Percentiles rank a stretch among this genome's conserved stretches.
phyloP scores from a whole-genome alignment of 1,284 basidiomycete species.

The Tetrapyrgos nigripes region DNA sequence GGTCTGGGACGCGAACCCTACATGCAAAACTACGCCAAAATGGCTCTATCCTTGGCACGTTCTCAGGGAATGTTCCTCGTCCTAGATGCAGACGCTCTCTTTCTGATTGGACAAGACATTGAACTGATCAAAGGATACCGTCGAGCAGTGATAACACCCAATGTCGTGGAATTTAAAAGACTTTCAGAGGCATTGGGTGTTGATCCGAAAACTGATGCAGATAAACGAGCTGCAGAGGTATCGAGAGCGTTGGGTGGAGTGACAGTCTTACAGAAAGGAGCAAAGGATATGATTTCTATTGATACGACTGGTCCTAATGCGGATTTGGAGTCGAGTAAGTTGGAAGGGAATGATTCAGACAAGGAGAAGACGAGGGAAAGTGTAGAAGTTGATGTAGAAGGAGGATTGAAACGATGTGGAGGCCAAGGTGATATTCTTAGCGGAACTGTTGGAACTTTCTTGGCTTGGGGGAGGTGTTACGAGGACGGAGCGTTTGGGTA shows the following conservation, averaged over 20 bases:
- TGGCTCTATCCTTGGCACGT: conserved; percentile 61
- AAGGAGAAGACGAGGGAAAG: conserved; percentile 59
- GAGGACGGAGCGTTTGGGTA: conserved; percentile 82
- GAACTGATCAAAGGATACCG: conserved; percentile 81
- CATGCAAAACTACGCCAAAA: conserved; percentile 82
- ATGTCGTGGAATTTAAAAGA: conserved; percentile 92
- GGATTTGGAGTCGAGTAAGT: conserved; percentile 45
- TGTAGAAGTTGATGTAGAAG: conserved; percentile 71
- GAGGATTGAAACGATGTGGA: conserved; percentile 92
- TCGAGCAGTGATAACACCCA: conserved; percentile 89
- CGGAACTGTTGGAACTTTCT: conserved; percentile 86
- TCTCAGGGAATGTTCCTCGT: conserved; percentile 84
- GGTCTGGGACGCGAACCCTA: conserved; percentile 90
- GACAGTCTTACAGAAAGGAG: conserved; percentile 93
- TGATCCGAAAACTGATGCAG: conserved; percentile 52
- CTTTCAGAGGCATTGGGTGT: conserved; percentile 79
- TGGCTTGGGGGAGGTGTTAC: conserved; percentile 95
- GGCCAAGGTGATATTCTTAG: conserved; percentile 96
- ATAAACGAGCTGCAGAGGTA: conserved; percentile 63
- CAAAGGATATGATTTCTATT: conserved; percentile 70
- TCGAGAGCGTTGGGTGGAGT: conserved; percentile 84
- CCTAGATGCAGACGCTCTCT: conserved; percentile 92
- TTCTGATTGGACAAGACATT: conserved; percentile 79
- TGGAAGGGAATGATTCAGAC: conserved; percentile 41
- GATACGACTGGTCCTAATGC: conserved; percentile 64